Evolutionary conservation across 2,329 filamentous ascomycete species (phyloP).

Genomic region (Chaetomium sp.): DNA sequence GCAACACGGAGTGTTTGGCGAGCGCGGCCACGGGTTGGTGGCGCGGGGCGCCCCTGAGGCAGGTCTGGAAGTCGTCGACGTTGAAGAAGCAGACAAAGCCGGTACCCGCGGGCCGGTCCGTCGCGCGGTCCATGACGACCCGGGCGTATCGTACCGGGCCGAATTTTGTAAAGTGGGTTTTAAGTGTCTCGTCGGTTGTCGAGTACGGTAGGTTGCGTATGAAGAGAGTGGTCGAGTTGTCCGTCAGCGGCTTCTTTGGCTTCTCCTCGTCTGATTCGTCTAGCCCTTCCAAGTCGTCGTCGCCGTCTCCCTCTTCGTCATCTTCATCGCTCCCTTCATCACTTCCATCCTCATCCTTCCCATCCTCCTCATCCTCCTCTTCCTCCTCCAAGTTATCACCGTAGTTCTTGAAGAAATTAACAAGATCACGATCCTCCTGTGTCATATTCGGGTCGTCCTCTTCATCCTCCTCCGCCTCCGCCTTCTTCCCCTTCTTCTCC

Average conservation of each 20-base stretch:
- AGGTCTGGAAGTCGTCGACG: slow-evolving; percentile 65
- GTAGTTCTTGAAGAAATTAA: slow-evolving; percentile 53
- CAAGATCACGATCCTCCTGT: slow-evolving; percentile 36
- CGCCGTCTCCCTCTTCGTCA: slow-evolving; percentile 29
- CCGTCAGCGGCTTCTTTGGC: slow-evolving; percentile 37
- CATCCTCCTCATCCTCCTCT: slow-evolving; percentile 43
- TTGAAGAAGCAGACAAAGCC: slow-evolving; percentile 92
- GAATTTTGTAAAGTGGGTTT: slow-evolving; percentile 81
- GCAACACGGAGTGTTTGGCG: slow-evolving; percentile 73
- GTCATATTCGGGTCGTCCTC: slow-evolving; percentile 29
- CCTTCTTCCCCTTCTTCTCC: slow-evolving; percentile 34
- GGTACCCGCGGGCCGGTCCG: slow-evolving; percentile 81
- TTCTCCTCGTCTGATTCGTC: slow-evolving; percentile 33
- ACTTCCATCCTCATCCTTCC: slow-evolving; percentile 33
- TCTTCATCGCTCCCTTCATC: slow-evolving; percentile 31
- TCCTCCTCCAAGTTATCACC: slow-evolving; percentile 53
- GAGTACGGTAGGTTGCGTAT: slow-evolving; percentile 92
- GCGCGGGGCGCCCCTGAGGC: slow-evolving; percentile 68
- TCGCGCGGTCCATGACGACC: slow-evolving; percentile 79
- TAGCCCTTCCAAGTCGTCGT: slow-evolving; percentile 34
- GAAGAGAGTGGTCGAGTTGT: slow-evolving; percentile 77
- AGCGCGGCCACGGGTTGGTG: slow-evolving; percentile 40
- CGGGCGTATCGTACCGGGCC: slow-evolving; percentile 85
- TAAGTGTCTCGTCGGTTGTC: slow-evolving; percentile 72
- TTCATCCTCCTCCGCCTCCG: slow-evolving; percentile 29